phyloP scores from a whole-genome alignment of 371 early-diverging fungal species.

The Rhizomucor pusillus region DNA sequence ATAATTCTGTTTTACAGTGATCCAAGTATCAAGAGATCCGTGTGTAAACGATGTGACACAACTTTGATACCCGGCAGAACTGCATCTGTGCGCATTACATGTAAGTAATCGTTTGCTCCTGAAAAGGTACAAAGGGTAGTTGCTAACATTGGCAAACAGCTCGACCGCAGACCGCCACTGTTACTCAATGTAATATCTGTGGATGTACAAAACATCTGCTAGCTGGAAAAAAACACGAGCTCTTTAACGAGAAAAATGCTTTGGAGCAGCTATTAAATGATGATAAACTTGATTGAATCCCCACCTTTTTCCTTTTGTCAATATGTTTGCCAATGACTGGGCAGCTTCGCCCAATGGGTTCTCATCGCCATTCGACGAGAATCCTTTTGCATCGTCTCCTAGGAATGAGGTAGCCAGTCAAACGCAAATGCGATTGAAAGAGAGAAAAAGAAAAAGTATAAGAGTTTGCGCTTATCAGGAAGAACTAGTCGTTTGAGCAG shows the following conservation, averaged over 20 bases:
- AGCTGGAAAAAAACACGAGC: slow-evolving; percentile 12
- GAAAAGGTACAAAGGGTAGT: background rate
- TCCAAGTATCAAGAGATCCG: slow-evolving; percentile 29
- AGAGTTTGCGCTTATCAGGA: too few species aligned
- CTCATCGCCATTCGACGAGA: background rate
- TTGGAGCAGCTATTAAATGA: background rate
- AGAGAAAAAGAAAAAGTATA: too few species aligned
- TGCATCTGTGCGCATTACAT: slow-evolving; percentile 20
- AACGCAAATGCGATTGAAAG: too few species aligned
- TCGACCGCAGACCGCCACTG: slow-evolving; percentile 20
- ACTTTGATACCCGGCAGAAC: slow-evolving; percentile 32
- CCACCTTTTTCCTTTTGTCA: background rate
- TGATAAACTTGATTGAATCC: background rate
- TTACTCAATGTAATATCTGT: slow-evolving; percentile 27
- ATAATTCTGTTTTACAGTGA: slow-evolving; percentile 19
- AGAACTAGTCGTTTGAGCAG: too few species aligned
- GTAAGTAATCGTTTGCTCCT: slow-evolving; percentile 18
- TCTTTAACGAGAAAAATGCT: slow-evolving; percentile 16
- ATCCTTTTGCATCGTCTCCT: too few species aligned
- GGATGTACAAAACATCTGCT: slow-evolving; percentile 19
- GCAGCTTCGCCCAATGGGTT: background rate
- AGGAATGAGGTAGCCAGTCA: too few species aligned
- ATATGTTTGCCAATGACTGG: background rate
- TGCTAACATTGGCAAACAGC: slow-evolving; percentile 10
- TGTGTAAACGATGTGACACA: slow-evolving; percentile 45